Evolutionary conservation across 768 basidiomycete genomes (phyloP).

Genomic region (Trametes sanguinea): DNA sequence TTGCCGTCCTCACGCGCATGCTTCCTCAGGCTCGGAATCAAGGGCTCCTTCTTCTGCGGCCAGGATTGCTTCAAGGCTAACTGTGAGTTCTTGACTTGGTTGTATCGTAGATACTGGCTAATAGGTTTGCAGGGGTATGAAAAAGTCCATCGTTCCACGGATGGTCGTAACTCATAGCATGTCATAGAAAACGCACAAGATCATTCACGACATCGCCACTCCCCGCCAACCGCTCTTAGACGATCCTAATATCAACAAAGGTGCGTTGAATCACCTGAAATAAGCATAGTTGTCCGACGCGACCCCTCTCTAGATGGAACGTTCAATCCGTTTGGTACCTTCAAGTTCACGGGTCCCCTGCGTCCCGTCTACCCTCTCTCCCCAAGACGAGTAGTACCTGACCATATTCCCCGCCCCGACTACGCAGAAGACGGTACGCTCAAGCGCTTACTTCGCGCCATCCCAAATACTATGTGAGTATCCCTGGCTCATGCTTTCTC

Average conservation of each 20-base stretch:
- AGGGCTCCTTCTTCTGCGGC: constrained; percentile 87
- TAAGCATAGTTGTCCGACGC: too few species aligned
- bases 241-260: constrained; percentile 31
- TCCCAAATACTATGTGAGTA: constrained; percentile 37
- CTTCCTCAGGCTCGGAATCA: constrained; percentile 66
- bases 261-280: constrained; percentile 12
- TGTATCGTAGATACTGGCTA: too few species aligned
- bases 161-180: background rate
- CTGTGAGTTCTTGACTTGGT: constrained; percentile 57
- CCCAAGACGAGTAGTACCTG: constrained; percentile 72
- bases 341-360: constrained; percentile 75
- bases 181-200: constrained; percentile 77
- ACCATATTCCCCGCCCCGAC: constrained; percentile 84
- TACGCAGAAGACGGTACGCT: constrained; percentile 75
- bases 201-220: constrained; percentile 65
- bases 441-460: constrained; percentile 27
- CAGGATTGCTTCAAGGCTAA: constrained; percentile 96
- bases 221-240: constrained; percentile 31
- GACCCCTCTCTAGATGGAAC: constrained; percentile 55
- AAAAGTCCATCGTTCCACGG: background rate
- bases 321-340: constrained; percentile 79
- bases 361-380: constrained; percentile 90
- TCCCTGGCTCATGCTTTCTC: constrained; percentile 22
- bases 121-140: too few species aligned
- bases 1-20: constrained; percentile 19